Base-by-base conservation (phyloP, 2,329 filamentous ascomycete species). In the Penicillium sp. region DNA sequence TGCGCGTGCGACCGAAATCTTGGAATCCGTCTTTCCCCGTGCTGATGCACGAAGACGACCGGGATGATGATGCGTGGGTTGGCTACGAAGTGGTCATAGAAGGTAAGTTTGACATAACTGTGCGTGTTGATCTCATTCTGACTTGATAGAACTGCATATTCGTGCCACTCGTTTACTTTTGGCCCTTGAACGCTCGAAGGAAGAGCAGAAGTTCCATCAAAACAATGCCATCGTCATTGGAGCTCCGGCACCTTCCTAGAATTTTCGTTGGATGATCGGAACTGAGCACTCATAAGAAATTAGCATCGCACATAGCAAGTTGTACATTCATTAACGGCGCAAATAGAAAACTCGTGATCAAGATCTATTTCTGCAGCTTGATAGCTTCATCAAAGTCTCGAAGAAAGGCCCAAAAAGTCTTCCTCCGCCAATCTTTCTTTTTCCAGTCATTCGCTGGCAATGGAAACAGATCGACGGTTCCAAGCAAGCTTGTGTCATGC, bases 51-150 rank as follows among this genome's bases (percentile, higher is more conserved):
- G 31, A 55, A 11, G 72, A 85, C 14, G 75, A 78, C 2, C 75
- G 74, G 9, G 83, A 86, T 47, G 85, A 90, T 50, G 86, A 91
- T 43, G 72, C 82, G n/a, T 80, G 86, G 3, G 84, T 90, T 9
- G 85, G 80, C 50, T 94, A 91, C 67, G 82, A 82, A 42, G 76
- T 94, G 27, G 83, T 89, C 52, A 89, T 90, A 65, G 80, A 90
- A 82, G 86, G 89, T 91, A 76, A 55, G 80, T 67, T 24, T 6
- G 14, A 27, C 2, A 29, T 56, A 0, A 14, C 5, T 27, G 14
- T 13, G 29, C 4, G n/a, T 14, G n/a, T 36, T 36, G 8, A 24
- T 43, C 24, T 8, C 8, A 22, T 50, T 38, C 43, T 54, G 27
- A 16, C 34, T 32, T 11, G 22, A 3, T 64, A 90, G 89, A 91